phyloP scores from a whole-genome alignment of 2,329 filamentous ascomycete genomes.

The Neonectria ditissima region DNA sequence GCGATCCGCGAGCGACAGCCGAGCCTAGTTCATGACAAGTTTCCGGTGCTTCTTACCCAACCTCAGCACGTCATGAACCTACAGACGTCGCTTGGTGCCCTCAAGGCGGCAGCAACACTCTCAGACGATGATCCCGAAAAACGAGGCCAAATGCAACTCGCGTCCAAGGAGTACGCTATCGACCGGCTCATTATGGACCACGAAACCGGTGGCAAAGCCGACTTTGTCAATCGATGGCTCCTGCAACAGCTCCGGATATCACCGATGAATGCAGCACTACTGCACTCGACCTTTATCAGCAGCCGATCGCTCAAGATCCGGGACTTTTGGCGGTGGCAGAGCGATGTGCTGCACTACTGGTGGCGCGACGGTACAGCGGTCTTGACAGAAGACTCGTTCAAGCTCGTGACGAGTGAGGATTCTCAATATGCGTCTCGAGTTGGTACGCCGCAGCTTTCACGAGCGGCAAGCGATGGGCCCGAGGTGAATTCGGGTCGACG shows the following conservation, averaged over 20 bases:
- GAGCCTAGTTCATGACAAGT: slow-evolving; percentile 54
- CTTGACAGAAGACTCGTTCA: slow-evolving; percentile 27
- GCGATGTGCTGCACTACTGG: slow-evolving; percentile 54
- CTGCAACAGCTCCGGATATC: slow-evolving; percentile 63
- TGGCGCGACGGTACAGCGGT: slow-evolving; percentile 47
- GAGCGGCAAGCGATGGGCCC: slow-evolving; percentile 45
- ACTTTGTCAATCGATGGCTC: slow-evolving; percentile 65
- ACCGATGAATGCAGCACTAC: slow-evolving; percentile 57
- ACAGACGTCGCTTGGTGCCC: slow-evolving; percentile 55
- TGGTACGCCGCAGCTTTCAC: slow-evolving; percentile 43
- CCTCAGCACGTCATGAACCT: slow-evolving; percentile 60
- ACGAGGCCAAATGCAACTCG: slow-evolving; percentile 51
- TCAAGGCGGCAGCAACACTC: slow-evolving; percentile 54
- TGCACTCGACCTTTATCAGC: slow-evolving; percentile 52
- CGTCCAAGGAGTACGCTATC: slow-evolving; percentile 63
- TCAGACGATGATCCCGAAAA: slow-evolving; percentile 52
- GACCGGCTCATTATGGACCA: slow-evolving; percentile 55
- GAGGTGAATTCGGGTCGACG: slow-evolving; percentile 14
- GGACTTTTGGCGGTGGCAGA: slow-evolving; percentile 52
- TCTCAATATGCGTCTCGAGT: slow-evolving; percentile 43
- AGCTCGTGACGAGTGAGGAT: slow-evolving; percentile 36
- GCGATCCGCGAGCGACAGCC: slow-evolving; percentile 37
- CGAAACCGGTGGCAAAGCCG: slow-evolving; percentile 53
- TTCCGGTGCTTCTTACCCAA: slow-evolving; percentile 61
- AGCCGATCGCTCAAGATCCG: slow-evolving; percentile 48